Conservation (phyloP, 371 early-diverging fungal species). For the Gilbertella persicaria region DNA sequence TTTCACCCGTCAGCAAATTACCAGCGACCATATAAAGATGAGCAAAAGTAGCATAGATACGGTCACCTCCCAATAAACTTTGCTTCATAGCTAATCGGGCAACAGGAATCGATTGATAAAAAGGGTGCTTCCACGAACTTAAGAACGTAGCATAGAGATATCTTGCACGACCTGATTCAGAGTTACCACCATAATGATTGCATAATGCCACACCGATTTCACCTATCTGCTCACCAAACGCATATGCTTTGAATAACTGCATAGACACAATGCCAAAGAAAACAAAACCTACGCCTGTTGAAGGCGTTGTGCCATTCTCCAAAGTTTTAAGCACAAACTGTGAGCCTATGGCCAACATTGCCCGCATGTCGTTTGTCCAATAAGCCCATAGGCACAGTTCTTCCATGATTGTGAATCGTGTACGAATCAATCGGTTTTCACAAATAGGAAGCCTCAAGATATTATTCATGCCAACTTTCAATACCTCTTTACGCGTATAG, state of each 20-base stretch:
- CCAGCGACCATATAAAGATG: slow-evolving; percentile 36
- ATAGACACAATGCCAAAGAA: slow-evolving; percentile 48
- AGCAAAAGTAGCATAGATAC: slow-evolving; percentile 44
- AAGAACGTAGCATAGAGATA: slow-evolving; percentile 40
- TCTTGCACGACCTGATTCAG: slow-evolving; percentile 41
- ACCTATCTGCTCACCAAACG: slow-evolving; percentile 46
- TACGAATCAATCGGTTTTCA: slow-evolving; percentile 42
- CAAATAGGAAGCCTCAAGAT: slow-evolving; percentile 38
- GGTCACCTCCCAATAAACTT: slow-evolving; percentile 42
- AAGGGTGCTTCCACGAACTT: slow-evolving; percentile 45
- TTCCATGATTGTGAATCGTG: slow-evolving; percentile 42
- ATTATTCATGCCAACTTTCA: slow-evolving; percentile 32
- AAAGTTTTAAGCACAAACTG: slow-evolving; percentile 36
- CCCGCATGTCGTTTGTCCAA: slow-evolving; percentile 36
- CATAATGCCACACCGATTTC: slow-evolving; percentile 41
- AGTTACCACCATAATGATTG: slow-evolving; percentile 42
- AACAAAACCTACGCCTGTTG: slow-evolving; percentile 49
- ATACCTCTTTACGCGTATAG: slow-evolving; percentile 31
- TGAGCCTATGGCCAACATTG: slow-evolving; percentile 35
- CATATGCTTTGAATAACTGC: slow-evolving; percentile 41
- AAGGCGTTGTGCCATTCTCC: slow-evolving; percentile 38
- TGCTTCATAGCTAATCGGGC: slow-evolving; percentile 44
- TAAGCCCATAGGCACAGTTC: slow-evolving; percentile 49
- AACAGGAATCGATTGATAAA: slow-evolving; percentile 35
- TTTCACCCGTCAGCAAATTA: slow-evolving; percentile 36